A percentile compares a stretch with the other conserved stretches of the same genome.
These are phyloP conservation scores for Ophiostoma quercus DNA, from an alignment of 2,329 filamentous ascomycete genomes.

Conservation along the genomic window DNA sequence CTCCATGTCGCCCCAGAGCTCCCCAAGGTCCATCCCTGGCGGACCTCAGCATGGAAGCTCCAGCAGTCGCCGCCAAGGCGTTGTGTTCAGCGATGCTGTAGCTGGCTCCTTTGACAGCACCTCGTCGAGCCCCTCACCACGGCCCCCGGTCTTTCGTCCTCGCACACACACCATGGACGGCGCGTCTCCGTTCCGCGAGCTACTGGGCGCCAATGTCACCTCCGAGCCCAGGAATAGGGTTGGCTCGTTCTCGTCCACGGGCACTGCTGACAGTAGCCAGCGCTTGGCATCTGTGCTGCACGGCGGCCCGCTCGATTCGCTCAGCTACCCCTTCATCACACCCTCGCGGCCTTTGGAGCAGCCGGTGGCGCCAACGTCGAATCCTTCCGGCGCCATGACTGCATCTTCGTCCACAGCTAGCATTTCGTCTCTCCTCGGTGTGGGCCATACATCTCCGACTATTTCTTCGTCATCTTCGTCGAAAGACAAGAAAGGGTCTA, in stretches of 20 bases:
- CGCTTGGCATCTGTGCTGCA: conserved; percentile 37
- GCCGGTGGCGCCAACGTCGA: conserved; percentile 32
- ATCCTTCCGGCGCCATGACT: conserved; percentile 14
- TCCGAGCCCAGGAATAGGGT: conserved; percentile 57
- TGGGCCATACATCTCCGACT: not conserved
- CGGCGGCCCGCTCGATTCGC: conserved; percentile 41
- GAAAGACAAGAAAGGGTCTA: conserved; percentile 43
- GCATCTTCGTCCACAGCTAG: conserved; percentile 24
- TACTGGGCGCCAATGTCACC: conserved; percentile 37
- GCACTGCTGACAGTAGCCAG: conserved; percentile 46
- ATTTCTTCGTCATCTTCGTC: not conserved
- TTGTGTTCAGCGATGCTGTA: conserved; percentile 56
- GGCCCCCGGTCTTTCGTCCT: conserved; percentile 42
- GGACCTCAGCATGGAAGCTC: conserved; percentile 31
- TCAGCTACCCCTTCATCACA: conserved; percentile 36
- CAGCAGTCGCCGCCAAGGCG: conserved; percentile 47
- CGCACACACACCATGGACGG: conserved; percentile 57
- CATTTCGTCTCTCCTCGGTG: conserved; percentile 17
- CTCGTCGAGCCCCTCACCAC: conserved; percentile 40
- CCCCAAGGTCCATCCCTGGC: conserved; percentile 45
- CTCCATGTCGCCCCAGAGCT: conserved; percentile 41
- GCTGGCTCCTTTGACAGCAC: conserved; percentile 47
- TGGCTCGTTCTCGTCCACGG: conserved; percentile 63
- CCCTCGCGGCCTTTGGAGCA: conserved; percentile 36
- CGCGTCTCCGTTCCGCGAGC: conserved; percentile 42